Conservation (phyloP, 2,329 filamentous ascomycete species). For the Scopulariopsis brevicaulis region DNA sequence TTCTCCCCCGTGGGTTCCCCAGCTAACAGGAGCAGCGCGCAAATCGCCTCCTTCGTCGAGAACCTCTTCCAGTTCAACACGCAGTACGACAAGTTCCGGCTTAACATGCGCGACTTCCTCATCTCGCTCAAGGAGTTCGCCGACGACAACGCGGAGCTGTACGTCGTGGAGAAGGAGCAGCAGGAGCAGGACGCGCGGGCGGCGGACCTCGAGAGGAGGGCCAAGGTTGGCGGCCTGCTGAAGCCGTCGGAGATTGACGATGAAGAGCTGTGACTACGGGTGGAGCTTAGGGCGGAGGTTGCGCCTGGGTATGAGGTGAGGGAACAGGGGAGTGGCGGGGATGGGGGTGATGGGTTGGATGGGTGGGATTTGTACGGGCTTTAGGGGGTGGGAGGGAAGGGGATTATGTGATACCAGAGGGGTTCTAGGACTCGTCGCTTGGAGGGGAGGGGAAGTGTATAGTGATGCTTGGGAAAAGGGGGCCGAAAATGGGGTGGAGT, state of each 20-base stretch:
- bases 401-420: not conserved
- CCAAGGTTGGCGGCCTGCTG: conserved; percentile 89
- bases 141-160: conserved; percentile 90
- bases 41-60: conserved; percentile 85
- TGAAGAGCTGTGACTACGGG: conserved; percentile 75
- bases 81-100: conserved; percentile 87
- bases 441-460: not conserved
- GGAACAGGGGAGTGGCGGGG: conserved; percentile 14
- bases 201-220: conserved; percentile 80
- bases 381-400: conserved; percentile 13
- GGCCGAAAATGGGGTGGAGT: not conserved
- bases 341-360: conserved; percentile 29
- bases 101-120: conserved; percentile 91
- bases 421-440: not conserved
- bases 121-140: conserved; percentile 96
- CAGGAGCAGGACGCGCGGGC: conserved; percentile 76
- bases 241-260: conserved; percentile 97
- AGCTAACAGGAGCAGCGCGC: conserved; percentile 19
- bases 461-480: not conserved
- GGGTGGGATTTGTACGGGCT: conserved; percentile 58
- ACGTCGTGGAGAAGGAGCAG: conserved; percentile 87
- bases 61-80: conserved; percentile 81
- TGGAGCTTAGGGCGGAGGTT: conserved; percentile 55
- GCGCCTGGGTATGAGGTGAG: conserved; percentile 23
- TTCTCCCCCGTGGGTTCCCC: not conserved